Base-by-base conservation (phyloP, 2,329 filamentous ascomycete genomes). In the Myriangium duriaei region DNA sequence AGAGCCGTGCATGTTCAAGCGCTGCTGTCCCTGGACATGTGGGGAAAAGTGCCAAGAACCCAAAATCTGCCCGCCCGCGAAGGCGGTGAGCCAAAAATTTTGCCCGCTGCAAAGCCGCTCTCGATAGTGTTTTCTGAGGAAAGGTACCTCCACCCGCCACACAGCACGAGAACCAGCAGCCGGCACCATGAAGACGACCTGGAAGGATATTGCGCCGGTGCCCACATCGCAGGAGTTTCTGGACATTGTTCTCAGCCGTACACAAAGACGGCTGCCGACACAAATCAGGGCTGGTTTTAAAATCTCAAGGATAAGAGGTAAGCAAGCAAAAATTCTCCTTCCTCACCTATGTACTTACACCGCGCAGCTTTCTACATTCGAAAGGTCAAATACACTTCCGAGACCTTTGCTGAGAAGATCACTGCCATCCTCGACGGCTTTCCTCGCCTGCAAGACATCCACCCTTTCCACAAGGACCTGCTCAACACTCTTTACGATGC, bases 401-500 rank as follows among this genome's bases (percentile, higher is more conserved):
- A 98, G 66, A 96, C 88, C 30, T 95, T 95, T 62, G 78, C 79
- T 48, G 91, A 98, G 61, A 96, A 96, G 65, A 77, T 98, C 49
- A 76, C 76, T 49, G 74, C 79, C 43, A 95, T 95, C 54, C 76
- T 96, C 54, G 83, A 94, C 60, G 84, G 82, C 52, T 95, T 98
- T 56, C 91, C 91, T 39, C 76, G 87, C 42, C 72, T 98, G 39
- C 79, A 85, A 58, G 91, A 98, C 58, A 88, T 95, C 57, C 88
- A 95, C 59, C 87, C 88, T 38, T 95, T 95, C 69, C 87, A 80
- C 66, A 79, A 81, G 65, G 79, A 86, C 64, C 68, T 92, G 55
- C 80, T 98, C 66, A 96, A 98, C 67, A 96, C 91, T 13, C 79
- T 98, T 32, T 98, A 96, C 69, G 88, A 95, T 75, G 84, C 85